Percentiles rank a stretch among this genome's conserved stretches.
Conservation (phyloP, 257 asterid species). For the Solanum commersonii region DNA sequence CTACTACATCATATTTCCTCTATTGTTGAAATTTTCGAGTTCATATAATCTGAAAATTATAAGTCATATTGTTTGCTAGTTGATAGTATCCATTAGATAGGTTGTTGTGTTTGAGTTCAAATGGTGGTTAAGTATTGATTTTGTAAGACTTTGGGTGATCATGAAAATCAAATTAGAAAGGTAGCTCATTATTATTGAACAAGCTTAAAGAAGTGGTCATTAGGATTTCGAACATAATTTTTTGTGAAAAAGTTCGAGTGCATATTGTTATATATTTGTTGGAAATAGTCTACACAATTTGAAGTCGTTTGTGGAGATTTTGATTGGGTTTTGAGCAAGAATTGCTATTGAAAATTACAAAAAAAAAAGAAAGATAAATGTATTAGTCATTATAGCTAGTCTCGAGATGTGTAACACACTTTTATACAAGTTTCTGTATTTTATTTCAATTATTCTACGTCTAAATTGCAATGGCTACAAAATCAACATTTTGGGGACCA, state of each 20-base stretch:
- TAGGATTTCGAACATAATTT: neutral
- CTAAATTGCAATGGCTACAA: neutral
- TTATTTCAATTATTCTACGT: no score
- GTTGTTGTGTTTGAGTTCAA: neutral
- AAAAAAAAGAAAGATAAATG: neutral
- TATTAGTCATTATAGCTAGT: neutral
- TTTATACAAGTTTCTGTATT: no score
- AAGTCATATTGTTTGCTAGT: neutral
- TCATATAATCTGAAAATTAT: neutral
- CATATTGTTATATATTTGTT: neutral
- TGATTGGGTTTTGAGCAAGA: neutral
- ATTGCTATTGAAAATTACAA: neutral
- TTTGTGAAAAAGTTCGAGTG: neutral
- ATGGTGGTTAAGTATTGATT: neutral
- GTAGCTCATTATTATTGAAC: neutral
- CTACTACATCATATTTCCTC: neutral
- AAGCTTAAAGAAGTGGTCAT: neutral
- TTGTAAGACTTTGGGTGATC: neutral
- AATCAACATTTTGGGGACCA: neutral
- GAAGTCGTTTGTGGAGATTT: neutral
- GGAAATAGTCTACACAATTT: neutral
- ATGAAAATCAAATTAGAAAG: neutral
- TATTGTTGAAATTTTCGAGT: neutral
- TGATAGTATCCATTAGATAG: neutral
- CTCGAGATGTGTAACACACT: neutral